Conservation (phyloP, 2,329 filamentous ascomycete species). For the Gnomoniopsis smithogilvyi region DNA sequence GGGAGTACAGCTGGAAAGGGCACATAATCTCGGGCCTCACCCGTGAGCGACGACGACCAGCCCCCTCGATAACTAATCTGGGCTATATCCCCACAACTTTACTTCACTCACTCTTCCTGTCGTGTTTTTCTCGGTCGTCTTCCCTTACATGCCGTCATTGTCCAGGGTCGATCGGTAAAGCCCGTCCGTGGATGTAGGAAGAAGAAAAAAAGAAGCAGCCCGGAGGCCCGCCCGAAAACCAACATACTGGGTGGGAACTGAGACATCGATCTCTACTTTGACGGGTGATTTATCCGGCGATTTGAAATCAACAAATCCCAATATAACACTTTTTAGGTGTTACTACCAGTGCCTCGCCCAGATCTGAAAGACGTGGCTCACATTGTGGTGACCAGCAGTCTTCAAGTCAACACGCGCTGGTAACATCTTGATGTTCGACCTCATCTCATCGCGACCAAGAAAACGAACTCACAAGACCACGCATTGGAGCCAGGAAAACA, state of each 20-base stretch:
- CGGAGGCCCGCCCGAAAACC: background rate
- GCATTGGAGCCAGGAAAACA: background rate
- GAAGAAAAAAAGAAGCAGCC: background rate
- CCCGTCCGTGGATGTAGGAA: background rate
- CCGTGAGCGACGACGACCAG: conserved; percentile 4
- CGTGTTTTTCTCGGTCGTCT: background rate
- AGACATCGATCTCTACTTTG: conserved; percentile 12
- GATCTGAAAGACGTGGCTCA: background rate
- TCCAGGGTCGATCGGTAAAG: background rate
- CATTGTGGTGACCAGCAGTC: background rate
- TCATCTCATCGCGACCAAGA: background rate
- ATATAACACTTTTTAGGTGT: conserved; percentile 6
- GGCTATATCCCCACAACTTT: conserved; percentile 1
- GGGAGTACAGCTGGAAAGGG: background rate
- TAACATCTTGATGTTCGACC: background rate
- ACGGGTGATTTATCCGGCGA: background rate
- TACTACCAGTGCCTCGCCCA: background rate
- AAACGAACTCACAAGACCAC: background rate
- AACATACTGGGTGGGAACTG: background rate
- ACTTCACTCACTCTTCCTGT: background rate
- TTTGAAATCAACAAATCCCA: background rate
- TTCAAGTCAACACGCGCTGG: background rate
- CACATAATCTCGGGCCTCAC: background rate
- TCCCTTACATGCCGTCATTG: background rate
- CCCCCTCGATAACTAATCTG: background rate